Conservation (phyloP, 805 yeast genomes). For the Scheffersomyces coipomensis region DNA sequence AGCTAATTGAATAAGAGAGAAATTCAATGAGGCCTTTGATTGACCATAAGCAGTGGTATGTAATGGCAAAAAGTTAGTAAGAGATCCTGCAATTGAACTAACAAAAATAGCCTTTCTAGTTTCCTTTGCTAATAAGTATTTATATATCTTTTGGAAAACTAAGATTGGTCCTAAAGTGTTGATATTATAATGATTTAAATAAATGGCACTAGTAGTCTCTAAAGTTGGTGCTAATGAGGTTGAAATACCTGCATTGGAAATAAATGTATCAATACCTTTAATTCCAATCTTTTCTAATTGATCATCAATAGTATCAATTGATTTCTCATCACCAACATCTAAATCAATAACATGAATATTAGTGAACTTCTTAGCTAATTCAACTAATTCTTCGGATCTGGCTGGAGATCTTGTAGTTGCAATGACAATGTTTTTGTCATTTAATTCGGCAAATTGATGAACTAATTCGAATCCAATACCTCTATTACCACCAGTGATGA, state of each 20-base stretch:
- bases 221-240: not conserved
- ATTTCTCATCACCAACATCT: slow-evolving; percentile 17
- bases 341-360: slow-evolving; percentile 11
- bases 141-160: not conserved
- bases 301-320: slow-evolving; percentile 7
- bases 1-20: not conserved
- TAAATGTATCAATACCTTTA: slow-evolving; percentile 33
- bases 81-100: not conserved
- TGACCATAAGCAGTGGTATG: not conserved
- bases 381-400: slow-evolving; percentile 16
- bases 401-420: slow-evolving; percentile 35
- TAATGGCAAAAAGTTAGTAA: too few relatives aligned
- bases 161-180: not conserved
- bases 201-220: not conserved
- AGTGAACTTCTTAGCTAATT: slow-evolving; percentile 6
- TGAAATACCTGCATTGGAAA: slow-evolving; percentile 30
- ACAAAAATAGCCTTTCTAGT: not conserved
- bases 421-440: slow-evolving; percentile 31
- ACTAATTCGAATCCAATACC: slow-evolving; percentile 40
- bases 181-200: not conserved
- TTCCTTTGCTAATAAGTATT: not conserved
- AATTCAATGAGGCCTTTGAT: not conserved
- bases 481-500: slow-evolving; percentile 39
- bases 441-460: slow-evolving; percentile 17
- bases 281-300: slow-evolving; percentile 13